Percentiles rank a stretch among this genome's conserved stretches.
Evolutionary conservation across 1,284 basidiomycete genomes (phyloP).

Genomic region (Cutaneotrichosporon mucoides): DNA sequence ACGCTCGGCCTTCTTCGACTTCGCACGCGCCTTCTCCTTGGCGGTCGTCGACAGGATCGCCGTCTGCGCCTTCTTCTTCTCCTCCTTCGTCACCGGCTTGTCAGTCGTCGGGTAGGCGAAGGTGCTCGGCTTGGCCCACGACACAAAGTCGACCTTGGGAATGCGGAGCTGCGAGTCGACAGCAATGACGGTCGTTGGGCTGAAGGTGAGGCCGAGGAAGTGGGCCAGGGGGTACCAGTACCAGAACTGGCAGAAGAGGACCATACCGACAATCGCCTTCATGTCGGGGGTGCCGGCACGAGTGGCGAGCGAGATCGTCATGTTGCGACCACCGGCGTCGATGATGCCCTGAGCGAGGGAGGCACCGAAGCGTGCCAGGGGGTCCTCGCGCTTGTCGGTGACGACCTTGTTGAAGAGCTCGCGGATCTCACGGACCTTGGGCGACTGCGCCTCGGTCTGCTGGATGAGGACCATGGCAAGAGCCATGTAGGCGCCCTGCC

Average conservation of each 20-base stretch:
- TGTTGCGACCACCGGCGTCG: constrained; percentile 92
- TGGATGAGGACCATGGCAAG: constrained; percentile 94
- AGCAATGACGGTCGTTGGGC: constrained; percentile 89
- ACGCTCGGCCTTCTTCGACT: constrained; percentile 63
- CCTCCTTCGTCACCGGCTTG: constrained; percentile 84
- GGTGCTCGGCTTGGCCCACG: constrained; percentile 77
- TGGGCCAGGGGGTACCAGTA: constrained; percentile 99
- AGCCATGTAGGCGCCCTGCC: constrained; percentile 90
- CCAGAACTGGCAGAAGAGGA: constrained; percentile 96
- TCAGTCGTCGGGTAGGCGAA: constrained; percentile 83
- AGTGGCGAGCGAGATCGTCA: constrained; percentile 86
- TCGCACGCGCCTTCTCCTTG: constrained; percentile 85
- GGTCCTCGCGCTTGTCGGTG: constrained; percentile 92
- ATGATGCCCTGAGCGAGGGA: constrained; percentile 91
- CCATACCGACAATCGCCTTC: constrained; percentile 90
- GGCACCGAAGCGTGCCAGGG: constrained; percentile 94
- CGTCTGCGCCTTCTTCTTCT: constrained; percentile 80
- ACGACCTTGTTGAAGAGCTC: constrained; percentile 82
- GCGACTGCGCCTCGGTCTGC: constrained; percentile 81
- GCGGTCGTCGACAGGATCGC: constrained; percentile 93
- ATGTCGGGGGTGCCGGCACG: constrained; percentile 83
- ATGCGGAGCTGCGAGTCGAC: constrained; percentile 79
- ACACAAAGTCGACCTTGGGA: constrained; percentile 83
- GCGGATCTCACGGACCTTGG: constrained; percentile 72
- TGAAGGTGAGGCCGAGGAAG: constrained; percentile 83